A percentile compares a stretch with the other conserved stretches of the same genome.
These are phyloP conservation scores for Pyrrhoderma noxium DNA, from an alignment of 1,284 basidiomycete genomes.

Conservation along the genomic window DNA sequence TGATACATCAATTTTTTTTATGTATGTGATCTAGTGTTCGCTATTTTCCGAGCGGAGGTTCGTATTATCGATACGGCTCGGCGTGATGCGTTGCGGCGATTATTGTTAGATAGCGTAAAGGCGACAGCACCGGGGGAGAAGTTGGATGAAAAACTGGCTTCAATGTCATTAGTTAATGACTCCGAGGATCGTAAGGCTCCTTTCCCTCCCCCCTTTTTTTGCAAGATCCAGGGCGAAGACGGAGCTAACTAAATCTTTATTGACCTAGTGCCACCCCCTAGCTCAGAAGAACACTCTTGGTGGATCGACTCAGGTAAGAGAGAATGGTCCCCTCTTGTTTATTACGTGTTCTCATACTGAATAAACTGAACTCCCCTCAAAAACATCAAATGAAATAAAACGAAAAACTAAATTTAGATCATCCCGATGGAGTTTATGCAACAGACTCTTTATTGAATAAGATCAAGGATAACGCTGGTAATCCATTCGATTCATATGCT, in stretches of 20 bases:
- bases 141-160: conserved; percentile 64
- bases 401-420: conserved; percentile 45
- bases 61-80: conserved; percentile 74
- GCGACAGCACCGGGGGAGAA: conserved; percentile 56
- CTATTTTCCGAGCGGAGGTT: conserved; percentile 71
- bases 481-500: conserved; percentile 63
- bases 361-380: too few relatives aligned
- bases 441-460: conserved; percentile 34
- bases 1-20: background rate
- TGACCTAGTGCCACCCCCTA: conserved; percentile 69
- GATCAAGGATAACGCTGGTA: conserved; percentile 32
- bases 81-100: conserved; percentile 59
- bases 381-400: too few relatives aligned
- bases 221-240: conserved; percentile 22
- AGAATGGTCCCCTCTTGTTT: background rate
- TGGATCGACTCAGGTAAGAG: conserved; percentile 63
- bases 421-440: conserved; percentile 58
- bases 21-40: conserved; percentile 56
- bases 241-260: conserved; percentile 14
- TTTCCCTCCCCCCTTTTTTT: conserved; percentile 19
- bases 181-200: conserved; percentile 35
- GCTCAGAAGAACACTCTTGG: conserved; percentile 67
- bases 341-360: conserved; percentile 8
- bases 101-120: conserved; percentile 58
- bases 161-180: conserved; percentile 31